A percentile compares a stretch with the other conserved stretches of the same genome.
phyloP scores from a whole-genome alignment of 331 rosid genomes.

The Malus hybrid region DNA sequence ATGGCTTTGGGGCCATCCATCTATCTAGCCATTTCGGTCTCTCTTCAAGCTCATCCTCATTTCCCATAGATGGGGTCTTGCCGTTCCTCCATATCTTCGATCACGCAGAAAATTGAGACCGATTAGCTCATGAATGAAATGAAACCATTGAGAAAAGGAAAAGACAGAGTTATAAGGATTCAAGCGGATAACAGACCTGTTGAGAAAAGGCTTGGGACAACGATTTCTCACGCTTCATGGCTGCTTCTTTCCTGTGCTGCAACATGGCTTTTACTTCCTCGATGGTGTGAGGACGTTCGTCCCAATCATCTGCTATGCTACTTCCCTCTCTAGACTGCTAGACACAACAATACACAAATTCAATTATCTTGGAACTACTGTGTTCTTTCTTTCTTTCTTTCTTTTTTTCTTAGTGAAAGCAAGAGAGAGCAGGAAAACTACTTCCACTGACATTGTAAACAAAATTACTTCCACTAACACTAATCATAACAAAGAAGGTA shows the following conservation, averaged over 20 bases:
- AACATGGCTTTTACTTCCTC: slow-evolving; percentile 94
- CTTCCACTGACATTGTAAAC: too few species aligned
- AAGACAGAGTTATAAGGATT: neutral
- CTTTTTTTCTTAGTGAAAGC: neutral
- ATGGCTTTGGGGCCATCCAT: slow-evolving; percentile 81
- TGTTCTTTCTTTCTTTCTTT: too few species aligned
- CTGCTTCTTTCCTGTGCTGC: slow-evolving; percentile 69
- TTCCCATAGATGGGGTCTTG: slow-evolving; percentile 73
- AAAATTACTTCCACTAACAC: neutral
- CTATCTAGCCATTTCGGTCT: slow-evolving; percentile 73
- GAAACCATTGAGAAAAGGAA: neutral
- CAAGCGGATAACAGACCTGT: slow-evolving; percentile 43
- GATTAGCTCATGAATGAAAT: slow-evolving; percentile 10
- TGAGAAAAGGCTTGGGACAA: slow-evolving; percentile 75
- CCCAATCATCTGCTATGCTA: slow-evolving; percentile 85
- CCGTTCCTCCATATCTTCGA: slow-evolving; percentile 53
- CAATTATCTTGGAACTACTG: neutral
- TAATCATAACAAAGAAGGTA: neutral
- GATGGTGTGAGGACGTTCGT: slow-evolving; percentile 78
- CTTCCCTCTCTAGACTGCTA: slow-evolving; percentile 78
- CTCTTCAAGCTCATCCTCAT: slow-evolving; percentile 72
- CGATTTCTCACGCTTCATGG: slow-evolving; percentile 69
- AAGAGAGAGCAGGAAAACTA: neutral
- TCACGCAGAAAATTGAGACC: neutral
- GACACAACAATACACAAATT: neutral